Base-by-base conservation (phyloP, 148 eudicot species). In the Spergularia bocconei region DNA sequence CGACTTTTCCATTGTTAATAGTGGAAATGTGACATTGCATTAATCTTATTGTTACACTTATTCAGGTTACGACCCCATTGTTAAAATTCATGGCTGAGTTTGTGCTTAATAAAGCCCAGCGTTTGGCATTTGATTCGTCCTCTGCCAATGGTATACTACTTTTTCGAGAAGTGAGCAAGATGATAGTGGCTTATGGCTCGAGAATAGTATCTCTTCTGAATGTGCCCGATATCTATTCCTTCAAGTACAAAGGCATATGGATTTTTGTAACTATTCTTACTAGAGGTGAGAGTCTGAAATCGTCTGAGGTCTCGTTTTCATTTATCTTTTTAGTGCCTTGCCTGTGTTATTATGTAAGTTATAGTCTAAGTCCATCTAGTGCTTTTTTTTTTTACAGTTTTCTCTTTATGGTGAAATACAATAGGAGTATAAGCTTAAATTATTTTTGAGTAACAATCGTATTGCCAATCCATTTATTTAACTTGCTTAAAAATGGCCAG, bases 171-270 rank as follows among this genome's bases (percentile, higher is more conserved):
- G 90, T 96, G 65, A 96, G 99, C 92, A 96, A 92, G 72, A 73
- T 96, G 72, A 79, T 91, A 48, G 98, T 96, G 77, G 94, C 98
- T 71, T 96, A 96, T 76, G 99, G 99, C 61, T 87, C 99, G 55
- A 84, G 97, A 70, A 82, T 96, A 77, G 69, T 89, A 72, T 81
- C 91, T 55, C 73, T 88, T 66, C 85, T 92, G 4, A 92, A 82
- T 84, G 83, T 72, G 71, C 84, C 92, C 59, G 99, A 96, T 78
- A 81, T 90, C 19, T 96, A 96, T 87, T 78, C 88, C 51, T 96
- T 87, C 86, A 96, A 96, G 78, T 96, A 96, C 86, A 96, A 96
- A 84, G 99, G 99, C 68, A 92, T 91, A 82, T 93, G 99, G 94
- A 92, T 96, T 75, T 88, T 87, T 59, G 79, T 96, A 79, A 89